phyloP scores from a whole-genome alignment of 2,329 filamentous ascomycete genomes.

The Periconia sp. region DNA sequence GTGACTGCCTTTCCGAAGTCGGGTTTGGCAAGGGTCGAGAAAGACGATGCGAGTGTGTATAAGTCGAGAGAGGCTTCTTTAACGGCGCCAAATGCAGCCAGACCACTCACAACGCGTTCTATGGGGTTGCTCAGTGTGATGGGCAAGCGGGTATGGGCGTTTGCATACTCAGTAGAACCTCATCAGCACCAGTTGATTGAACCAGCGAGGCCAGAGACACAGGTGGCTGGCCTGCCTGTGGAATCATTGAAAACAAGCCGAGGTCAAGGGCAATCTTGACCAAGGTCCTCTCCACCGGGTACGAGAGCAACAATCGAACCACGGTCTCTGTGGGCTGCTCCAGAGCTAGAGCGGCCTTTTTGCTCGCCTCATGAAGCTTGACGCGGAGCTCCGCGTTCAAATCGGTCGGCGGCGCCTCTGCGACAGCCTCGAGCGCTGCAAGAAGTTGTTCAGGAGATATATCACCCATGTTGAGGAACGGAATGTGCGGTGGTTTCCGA shows the following conservation, averaged over 20 bases:
- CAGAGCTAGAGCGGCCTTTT: neutral
- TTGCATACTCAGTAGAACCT: neutral
- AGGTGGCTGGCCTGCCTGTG: neutral
- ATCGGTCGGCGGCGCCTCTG: neutral
- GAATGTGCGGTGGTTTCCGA: too few species aligned
- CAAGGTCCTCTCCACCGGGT: neutral
- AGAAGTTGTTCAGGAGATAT: neutral
- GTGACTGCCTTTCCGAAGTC: slow-evolving; percentile 1
- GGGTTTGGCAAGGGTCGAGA: slow-evolving; percentile 2
- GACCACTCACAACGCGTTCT: slow-evolving; percentile 12
- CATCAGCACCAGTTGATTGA: neutral
- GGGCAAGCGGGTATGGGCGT: too few species aligned
- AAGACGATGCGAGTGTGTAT: neutral
- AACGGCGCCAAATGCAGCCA: slow-evolving; percentile 6
- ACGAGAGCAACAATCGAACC: neutral
- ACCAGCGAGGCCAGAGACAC: neutral
- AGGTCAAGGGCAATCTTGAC: neutral
- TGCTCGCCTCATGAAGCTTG: neutral
- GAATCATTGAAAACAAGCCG: neutral
- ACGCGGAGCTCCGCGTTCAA: neutral
- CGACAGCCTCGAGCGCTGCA: neutral
- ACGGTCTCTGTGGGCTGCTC: neutral
- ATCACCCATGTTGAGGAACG: neutral
- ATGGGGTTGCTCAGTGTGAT: neutral
- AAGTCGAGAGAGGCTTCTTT: slow-evolving; percentile 8